phyloP scores from a whole-genome alignment of 2,329 filamentous ascomycete genomes.

The Cytospora schulzeri region DNA sequence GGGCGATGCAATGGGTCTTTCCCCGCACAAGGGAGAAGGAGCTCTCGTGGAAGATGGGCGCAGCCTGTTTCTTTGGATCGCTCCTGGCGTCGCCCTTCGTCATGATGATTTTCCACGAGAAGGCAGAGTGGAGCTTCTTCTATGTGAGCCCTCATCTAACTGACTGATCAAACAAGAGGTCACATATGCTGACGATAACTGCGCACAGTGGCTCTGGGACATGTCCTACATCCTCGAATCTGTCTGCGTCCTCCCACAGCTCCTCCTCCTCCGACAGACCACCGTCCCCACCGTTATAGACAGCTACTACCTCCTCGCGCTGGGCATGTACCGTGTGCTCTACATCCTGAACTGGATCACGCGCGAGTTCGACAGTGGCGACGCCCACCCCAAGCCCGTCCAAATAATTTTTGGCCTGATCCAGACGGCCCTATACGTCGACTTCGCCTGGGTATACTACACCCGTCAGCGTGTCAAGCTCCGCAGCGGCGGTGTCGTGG shows the following conservation, averaged over 20 bases:
- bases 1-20: constrained; percentile 82
- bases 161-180: background rate
- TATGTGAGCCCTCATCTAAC: constrained; percentile 44
- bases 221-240: constrained; percentile 94
- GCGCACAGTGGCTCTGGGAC: constrained; percentile 71
- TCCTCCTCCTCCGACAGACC: constrained; percentile 90
- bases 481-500: constrained; percentile 81
- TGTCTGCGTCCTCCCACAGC: constrained; percentile 85
- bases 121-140: constrained; percentile 49
- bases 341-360: constrained; percentile 93
- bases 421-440: constrained; percentile 86
- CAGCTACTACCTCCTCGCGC: constrained; percentile 88
- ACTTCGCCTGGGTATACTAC: constrained; percentile 98
- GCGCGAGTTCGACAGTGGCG: constrained; percentile 61
- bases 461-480: constrained; percentile 92
- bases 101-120: constrained; percentile 66
- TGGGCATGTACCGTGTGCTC: constrained; percentile 84
- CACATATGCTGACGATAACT: constrained; percentile 28
- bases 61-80: constrained; percentile 66
- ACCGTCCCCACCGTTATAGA: constrained; percentile 94
- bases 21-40: constrained; percentile 88
- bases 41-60: constrained; percentile 89
- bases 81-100: constrained; percentile 71
- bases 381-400: constrained; percentile 65
- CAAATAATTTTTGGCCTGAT: constrained; percentile 84